Conservation (phyloP, 768 basidiomycete species). For the Panus rudis region DNA sequence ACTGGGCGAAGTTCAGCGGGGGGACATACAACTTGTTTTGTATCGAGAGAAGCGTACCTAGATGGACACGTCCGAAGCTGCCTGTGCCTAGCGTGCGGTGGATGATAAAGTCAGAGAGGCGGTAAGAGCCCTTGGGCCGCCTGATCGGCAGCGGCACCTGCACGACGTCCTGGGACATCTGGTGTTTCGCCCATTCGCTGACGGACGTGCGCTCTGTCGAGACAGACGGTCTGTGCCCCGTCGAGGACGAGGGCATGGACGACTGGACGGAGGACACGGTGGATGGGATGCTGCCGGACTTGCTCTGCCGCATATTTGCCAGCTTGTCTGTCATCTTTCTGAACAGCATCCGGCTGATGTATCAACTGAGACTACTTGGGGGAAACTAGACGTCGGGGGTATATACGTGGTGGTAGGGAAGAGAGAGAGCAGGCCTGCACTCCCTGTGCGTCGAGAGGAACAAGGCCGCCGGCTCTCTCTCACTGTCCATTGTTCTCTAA, state of each 20-base stretch:
- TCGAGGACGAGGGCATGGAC: constrained; percentile 10
- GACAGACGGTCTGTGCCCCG: constrained; percentile 57
- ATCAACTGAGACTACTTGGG: no score
- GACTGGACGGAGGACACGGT: constrained; percentile 2
- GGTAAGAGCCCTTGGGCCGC: constrained; percentile 60
- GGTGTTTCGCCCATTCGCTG: constrained; percentile 37
- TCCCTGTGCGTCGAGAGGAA: no score
- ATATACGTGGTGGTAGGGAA: no score
- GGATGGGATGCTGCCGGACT: background rate
- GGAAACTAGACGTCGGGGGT: no score
- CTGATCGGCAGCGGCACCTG: constrained; percentile 28
- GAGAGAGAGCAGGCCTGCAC: no score
- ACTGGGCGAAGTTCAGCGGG: constrained; percentile 43
- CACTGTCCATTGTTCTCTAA: no score
- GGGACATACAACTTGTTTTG: background rate
- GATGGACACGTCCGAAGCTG: constrained; percentile 94
- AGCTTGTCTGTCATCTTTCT: background rate
- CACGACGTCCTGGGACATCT: constrained; percentile 3
- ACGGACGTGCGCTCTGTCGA: constrained; percentile 61
- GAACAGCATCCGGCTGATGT: constrained; percentile 1
- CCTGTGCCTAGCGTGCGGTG: constrained; percentile 87
- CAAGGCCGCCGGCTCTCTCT: no score
- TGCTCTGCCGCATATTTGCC: no score
- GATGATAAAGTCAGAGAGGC: constrained; percentile 71
- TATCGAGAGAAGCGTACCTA: constrained; percentile 41